These are phyloP conservation scores for Mortierella claussenii DNA, from an alignment of 192 early-diverging fungal genomes.

Conservation along the genomic window DNA sequence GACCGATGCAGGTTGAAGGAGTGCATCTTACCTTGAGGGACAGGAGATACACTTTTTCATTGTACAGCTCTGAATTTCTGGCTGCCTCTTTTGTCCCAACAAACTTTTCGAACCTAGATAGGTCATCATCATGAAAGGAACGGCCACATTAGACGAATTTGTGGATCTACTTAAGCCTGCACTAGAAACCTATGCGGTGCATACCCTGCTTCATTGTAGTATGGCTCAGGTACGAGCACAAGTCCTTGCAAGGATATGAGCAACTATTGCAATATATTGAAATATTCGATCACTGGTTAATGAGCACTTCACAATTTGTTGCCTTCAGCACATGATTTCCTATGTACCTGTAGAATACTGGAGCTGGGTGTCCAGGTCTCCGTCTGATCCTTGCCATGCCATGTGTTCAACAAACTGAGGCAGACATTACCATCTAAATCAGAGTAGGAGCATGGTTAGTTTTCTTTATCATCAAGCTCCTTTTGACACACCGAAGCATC, in stretches of 20 bases:
- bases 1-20: no score
- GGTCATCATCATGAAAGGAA: background rate
- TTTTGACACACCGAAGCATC: no score
- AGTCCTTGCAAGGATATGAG: conserved; percentile 68
- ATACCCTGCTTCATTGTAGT: conserved; percentile 70
- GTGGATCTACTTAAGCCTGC: no score
- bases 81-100: conserved; percentile 61
- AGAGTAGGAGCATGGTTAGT: no score
- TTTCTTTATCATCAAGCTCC: no score
- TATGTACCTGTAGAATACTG: conserved; percentile 57
- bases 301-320: no score
- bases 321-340: background rate
- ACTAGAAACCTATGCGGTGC: background rate
- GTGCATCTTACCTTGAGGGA: conserved; percentile 55
- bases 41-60: conserved; percentile 67
- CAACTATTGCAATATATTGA: conserved; percentile 31
- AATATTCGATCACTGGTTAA: no score
- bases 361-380: conserved; percentile 64
- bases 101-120: conserved; percentile 61
- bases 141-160: no score
- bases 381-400: conserved; percentile 61
- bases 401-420: conserved; percentile 67
- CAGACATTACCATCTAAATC: conserved; percentile 65
- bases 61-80: conserved; percentile 61
- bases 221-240: conserved; percentile 62